Conservation (phyloP, 2,329 filamentous ascomycete species). For the Capronia coronata region DNA sequence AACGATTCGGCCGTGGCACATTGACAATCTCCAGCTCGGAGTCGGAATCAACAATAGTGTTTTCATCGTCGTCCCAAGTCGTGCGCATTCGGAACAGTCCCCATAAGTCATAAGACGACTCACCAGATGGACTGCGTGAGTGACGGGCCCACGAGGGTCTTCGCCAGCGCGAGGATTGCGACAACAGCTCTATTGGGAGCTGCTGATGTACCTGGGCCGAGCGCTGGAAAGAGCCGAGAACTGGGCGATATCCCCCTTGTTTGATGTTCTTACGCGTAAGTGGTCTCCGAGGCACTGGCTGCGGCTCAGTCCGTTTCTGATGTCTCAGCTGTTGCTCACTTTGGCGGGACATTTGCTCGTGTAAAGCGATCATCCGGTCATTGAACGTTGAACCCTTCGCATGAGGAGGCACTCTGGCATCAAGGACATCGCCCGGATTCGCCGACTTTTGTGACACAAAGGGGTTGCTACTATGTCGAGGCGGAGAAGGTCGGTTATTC, state of each 20-base stretch:
- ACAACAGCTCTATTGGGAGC: not conserved
- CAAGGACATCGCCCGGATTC: not conserved
- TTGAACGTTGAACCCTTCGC: not conserved
- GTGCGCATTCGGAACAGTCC: slow-evolving; percentile 3
- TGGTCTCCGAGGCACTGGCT: not conserved
- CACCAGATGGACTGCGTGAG: slow-evolving; percentile 4
- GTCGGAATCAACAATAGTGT: not conserved
- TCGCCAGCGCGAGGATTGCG: not conserved
- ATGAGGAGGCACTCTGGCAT: not conserved
- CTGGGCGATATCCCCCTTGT: not conserved
- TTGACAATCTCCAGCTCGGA: not conserved
- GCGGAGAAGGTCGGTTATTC: not conserved
- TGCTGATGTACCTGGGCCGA: not conserved
- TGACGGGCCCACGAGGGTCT: not conserved
- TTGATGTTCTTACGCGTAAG: not conserved
- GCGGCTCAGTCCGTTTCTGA: too few relatives aligned
- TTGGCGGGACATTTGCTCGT: not conserved
- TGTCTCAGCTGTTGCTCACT: not conserved
- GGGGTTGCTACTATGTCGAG: not conserved
- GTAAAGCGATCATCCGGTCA: not conserved
- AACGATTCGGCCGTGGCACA: not conserved
- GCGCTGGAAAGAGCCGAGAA: not conserved
- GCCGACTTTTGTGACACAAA: not conserved
- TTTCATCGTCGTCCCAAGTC: not conserved
- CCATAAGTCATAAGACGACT: not conserved